Evolutionary conservation across 2,329 filamentous ascomycete species (phyloP).

Genomic region (Hymenotorrendiella dingleyae): DNA sequence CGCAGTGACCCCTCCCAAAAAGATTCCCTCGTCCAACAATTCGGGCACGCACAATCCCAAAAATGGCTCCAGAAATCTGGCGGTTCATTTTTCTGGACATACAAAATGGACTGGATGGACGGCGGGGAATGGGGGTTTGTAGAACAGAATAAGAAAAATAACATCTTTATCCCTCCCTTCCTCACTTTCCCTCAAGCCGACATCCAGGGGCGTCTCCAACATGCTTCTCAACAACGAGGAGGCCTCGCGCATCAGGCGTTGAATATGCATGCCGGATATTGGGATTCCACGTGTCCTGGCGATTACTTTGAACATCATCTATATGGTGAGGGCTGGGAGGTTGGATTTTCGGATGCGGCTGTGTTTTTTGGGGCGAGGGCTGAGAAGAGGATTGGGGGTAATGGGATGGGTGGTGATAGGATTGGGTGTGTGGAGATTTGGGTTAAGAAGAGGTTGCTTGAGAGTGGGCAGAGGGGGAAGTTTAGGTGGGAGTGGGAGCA

Average conservation of each 20-base stretch:
- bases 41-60: slow-evolving; percentile 42
- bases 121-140: slow-evolving; percentile 56
- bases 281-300: slow-evolving; percentile 40
- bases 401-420: slow-evolving; percentile 38
- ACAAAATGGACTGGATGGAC: slow-evolving; percentile 54
- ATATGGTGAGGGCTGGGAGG: slow-evolving; percentile 48
- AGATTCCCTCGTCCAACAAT: slow-evolving; percentile 37
- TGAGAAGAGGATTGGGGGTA: slow-evolving; percentile 28
- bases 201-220: slow-evolving; percentile 32
- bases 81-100: slow-evolving; percentile 55
- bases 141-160: slow-evolving; percentile 41
- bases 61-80: slow-evolving; percentile 44
- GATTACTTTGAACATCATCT: slow-evolving; percentile 46
- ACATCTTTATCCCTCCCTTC: slow-evolving; percentile 36
- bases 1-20: slow-evolving; percentile 39
- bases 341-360: slow-evolving; percentile 49
- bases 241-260: slow-evolving; percentile 33
- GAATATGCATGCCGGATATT: slow-evolving; percentile 42
- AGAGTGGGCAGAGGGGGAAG: slow-evolving; percentile 41
- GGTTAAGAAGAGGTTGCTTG: slow-evolving; percentile 47
- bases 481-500: slow-evolving; percentile 37
- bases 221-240: slow-evolving; percentile 36
- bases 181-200: slow-evolving; percentile 34
- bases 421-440: slow-evolving; percentile 55
- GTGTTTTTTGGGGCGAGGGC: slow-evolving; percentile 42